Base-by-base conservation (phyloP, 345 rosid species). In the Fremontodendron californicum region DNA sequence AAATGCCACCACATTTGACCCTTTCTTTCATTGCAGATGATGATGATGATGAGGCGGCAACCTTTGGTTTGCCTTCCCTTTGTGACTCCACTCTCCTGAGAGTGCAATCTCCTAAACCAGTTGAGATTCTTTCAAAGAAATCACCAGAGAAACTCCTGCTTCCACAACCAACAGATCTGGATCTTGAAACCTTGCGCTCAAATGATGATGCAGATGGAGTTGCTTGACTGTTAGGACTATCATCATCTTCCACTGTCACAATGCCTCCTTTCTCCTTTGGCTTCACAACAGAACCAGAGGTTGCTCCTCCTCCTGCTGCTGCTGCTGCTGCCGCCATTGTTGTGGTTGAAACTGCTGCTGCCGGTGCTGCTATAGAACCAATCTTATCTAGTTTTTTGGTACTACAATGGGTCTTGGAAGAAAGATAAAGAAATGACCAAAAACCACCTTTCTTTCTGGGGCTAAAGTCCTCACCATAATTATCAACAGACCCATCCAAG, bases 141-240 rank as follows among this genome's bases (percentile, higher is more conserved):
- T 96, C 99, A 8, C 98, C 98, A 0, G 98, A 93, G 79, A 96
- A 96, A 84, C 99, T 96, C 83, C 97, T 78, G 90, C 97, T 93
- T 40, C 99, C 99, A 63, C 99, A 96, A 9, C 99, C 99, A 6
- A 92, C 97, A 72, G 99, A 96, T 89, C 99, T 92, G 78, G 99
- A 96, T 85, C 99, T 90, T n/a, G 99, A 91, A 9, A 96, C 99
- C 76, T 94, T 94, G 54, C 96, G 86, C 75, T 91, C 97, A 46
- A 92, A 87, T 5, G 94, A 90, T 0, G 97, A 88, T 18, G 82
- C 86, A 8, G 92, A 77, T 0, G 84, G 80, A 39, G 84, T 83
- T 4, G 86, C 83, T 78, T 87, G 88, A 76, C 83, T 78, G 61
- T 78, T 81, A 39, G 90, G 92, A 71, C 91, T 90, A 0, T 86